Base-by-base conservation (phyloP, 345 rosid species). In the Eucalyptus sp. region DNA sequence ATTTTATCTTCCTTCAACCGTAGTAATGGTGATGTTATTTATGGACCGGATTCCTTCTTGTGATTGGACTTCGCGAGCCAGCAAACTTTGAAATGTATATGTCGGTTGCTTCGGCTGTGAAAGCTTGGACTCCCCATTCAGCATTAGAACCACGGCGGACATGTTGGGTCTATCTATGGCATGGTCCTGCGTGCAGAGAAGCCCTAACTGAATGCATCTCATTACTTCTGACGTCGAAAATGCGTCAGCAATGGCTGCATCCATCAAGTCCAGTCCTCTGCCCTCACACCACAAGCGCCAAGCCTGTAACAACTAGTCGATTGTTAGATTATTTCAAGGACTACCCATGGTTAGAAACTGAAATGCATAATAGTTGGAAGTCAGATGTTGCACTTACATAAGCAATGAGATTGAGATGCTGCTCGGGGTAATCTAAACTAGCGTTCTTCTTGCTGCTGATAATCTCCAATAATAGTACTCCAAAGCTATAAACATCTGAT, bases 401-500 rank as follows among this genome's bases (percentile, higher is more conserved):
- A 79, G 80, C 84, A 11, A 87, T 13, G 33, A 91, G 90, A 48
- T 88, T 25, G 56, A 48, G 68, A 10, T 51, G 5, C 6, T 24
- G n/a, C 31, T 43, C 86, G 10, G 76, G 85, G n/a, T 50, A 50
- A 14, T 27, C 27, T 46, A 49, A 60, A 25, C 25, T 18, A 48
- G 41, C 60, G 16, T 81, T 88, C 88, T 83, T 91, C 29, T 58
- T 46, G 46, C 90, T 88, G 14, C 91, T 89, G 13, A 91, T 29
- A 50, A 91, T 91, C 81, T 91, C 91, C 17, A 91, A 80, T 48
- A 90, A 24, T 1, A 91, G 29, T 20, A 91, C 89, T 13, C 91
- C 92, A 15, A 89, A 91, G 54, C 92, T 89, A 60, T 58, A 89
- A n/a, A 89, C 88, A 86, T 89, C 88, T 8, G 86, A 86, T 54